Conservation (phyloP, 768 basidiomycete species). For the Serendipita vermifera region DNA sequence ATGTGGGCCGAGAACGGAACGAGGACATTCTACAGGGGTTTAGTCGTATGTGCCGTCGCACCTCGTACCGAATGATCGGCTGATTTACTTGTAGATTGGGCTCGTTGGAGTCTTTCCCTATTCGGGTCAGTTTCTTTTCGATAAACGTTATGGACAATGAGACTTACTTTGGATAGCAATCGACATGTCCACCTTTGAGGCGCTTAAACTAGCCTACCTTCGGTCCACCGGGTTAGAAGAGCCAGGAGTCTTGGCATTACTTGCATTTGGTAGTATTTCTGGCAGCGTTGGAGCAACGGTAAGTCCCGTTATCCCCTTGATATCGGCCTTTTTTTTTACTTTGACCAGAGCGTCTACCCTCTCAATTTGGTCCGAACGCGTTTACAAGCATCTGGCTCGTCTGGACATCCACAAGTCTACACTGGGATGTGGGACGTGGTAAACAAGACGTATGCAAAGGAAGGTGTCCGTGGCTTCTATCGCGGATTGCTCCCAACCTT, state of each 20-base stretch:
- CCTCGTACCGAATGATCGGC: conserved; percentile 15
- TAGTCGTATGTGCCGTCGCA: conserved; percentile 48
- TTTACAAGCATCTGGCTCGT: conserved; percentile 89
- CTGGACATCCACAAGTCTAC: conserved; percentile 87
- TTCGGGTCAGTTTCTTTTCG: conserved; percentile 32
- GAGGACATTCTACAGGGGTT: conserved; percentile 79
- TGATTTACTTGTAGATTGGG: conserved; percentile 52
- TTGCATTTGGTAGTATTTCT: conserved; percentile 85
- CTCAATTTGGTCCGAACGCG: conserved; percentile 86
- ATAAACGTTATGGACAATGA: background rate
- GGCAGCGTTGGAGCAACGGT: conserved; percentile 80
- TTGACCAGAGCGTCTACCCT: conserved; percentile 63
- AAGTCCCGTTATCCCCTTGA: background rate
- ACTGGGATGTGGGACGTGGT: conserved; percentile 79
- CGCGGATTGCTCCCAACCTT: conserved; percentile 83
- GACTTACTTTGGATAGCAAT: conserved; percentile 61
- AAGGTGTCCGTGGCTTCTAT: conserved; percentile 93
- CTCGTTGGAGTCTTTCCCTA: conserved; percentile 89
- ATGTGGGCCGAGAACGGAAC: conserved; percentile 72
- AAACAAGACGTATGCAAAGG: conserved; percentile 61
- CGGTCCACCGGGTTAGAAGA: conserved; percentile 80
- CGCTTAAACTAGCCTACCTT: conserved; percentile 80
- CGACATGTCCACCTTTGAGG: conserved; percentile 96
- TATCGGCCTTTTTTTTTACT: background rate
- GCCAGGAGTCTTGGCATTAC: conserved; percentile 72